Evolutionary conservation across 1,284 basidiomycete genomes (phyloP).

Genomic region (Microbotryum lychnidis-dioicae): DNA sequence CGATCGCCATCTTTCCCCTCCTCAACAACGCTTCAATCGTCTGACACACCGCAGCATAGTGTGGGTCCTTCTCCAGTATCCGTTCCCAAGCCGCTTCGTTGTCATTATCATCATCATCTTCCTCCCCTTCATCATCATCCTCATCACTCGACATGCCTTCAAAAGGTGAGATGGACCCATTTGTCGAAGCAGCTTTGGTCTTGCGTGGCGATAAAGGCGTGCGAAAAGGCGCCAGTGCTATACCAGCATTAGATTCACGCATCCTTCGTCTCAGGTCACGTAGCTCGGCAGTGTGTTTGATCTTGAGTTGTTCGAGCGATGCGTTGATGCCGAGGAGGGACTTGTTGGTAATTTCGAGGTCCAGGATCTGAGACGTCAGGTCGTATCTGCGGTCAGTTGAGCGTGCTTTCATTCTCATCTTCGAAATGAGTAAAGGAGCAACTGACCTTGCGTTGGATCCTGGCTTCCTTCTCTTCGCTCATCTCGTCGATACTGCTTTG

Average conservation of each 20-base stretch:
- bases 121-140: constrained; percentile 3
- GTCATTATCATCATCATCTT: neutral
- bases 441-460: constrained; percentile 18
- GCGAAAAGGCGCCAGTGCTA: constrained; percentile 4
- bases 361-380: constrained; percentile 36
- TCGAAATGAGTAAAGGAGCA: neutral
- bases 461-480: constrained; percentile 11
- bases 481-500: constrained; percentile 8
- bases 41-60: constrained; percentile 26
- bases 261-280: constrained; percentile 33
- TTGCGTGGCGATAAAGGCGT: neutral
- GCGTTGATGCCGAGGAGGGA: constrained; percentile 44
- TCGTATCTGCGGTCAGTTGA: neutral
- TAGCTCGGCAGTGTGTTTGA: constrained; percentile 41
- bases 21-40: constrained; percentile 27
- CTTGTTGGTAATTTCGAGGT: constrained; percentile 44
- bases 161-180: neutral
- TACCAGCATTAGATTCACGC: constrained; percentile 17
- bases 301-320: constrained; percentile 40
- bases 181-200: neutral
- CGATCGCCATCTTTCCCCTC: constrained; percentile 26
- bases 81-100: constrained; percentile 29
- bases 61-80: constrained; percentile 25
- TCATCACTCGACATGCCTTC: constrained; percentile 5
- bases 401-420: neutral